phyloP scores from a whole-genome alignment of 2,329 filamentous ascomycete genomes.

The Fusarium sarcochroum region DNA sequence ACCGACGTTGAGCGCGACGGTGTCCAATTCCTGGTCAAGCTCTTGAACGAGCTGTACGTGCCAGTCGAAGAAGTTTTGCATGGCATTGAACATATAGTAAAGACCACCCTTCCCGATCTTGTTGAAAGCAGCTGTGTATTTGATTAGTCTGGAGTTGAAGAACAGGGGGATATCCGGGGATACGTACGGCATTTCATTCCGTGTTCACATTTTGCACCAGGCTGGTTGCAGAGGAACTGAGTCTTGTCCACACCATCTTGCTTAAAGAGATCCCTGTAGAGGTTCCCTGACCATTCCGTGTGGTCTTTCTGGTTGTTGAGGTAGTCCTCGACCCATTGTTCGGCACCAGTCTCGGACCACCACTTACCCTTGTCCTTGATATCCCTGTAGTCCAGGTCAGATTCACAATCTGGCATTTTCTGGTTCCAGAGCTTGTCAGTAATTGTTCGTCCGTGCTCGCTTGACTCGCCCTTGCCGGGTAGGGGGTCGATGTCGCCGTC shows the following conservation, averaged over 20 bases:
- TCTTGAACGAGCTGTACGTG: neutral
- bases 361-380: slow-evolving; percentile 3
- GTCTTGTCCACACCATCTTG: neutral
- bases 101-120: neutral
- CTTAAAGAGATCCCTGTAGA: neutral
- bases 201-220: neutral
- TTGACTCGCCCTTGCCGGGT: too few relatives aligned
- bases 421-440: neutral
- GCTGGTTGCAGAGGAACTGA: neutral
- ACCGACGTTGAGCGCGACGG: neutral
- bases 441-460: neutral
- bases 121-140: slow-evolving; percentile 8
- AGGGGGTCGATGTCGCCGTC: neutral
- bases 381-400: neutral
- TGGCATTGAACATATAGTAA: slow-evolving; percentile 13
- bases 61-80: neutral
- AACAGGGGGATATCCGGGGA: too few relatives aligned
- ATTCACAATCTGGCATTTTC: neutral
- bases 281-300: neutral
- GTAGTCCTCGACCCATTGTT: slow-evolving; percentile 11
- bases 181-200: slow-evolving; percentile 1
- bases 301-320: slow-evolving; percentile 6
- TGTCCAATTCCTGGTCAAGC: neutral
- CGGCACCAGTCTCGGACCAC: slow-evolving; percentile 3
- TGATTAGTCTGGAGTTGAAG: neutral